Evolutionary conservation across 2,329 filamentous ascomycete genomes (phyloP), one percentile per base, ranked within the genome.

Genomic region (Nigrospora sphaerica): DNA sequence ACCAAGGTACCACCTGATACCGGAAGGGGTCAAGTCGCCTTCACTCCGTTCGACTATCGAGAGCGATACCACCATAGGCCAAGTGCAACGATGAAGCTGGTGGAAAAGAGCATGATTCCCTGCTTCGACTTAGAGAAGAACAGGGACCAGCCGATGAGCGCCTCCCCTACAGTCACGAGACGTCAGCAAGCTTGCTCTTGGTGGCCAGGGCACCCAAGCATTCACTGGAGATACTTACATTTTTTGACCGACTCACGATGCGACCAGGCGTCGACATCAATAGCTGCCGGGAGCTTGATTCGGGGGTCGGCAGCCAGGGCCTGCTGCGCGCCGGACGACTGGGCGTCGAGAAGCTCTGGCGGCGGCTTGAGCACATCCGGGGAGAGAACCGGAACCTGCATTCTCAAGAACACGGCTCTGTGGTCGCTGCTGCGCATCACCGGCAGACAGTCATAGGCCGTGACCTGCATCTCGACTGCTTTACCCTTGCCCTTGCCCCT

Each of bases 401-500:
- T 72, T 4, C 85, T 79, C 19, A 95, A 71, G 41, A 81, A 86
- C 3, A 97, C 93, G 7, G 90, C 78, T 31, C 88, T 81, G 66
- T 98, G 93, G 62, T 98, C 93, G 45, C 88, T 93, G 10, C 84
- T 87, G n/a, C 79, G 74, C 50, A 95, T 78, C 2, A 95, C 69
- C 2, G 91, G 88, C 28, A 97, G 72, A 14, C 86, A 80, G 14
- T 81, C 75, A 64, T 97, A 97, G 19, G 81, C 72, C 19, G 69
- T 65, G n/a, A 88, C 74, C 9, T 71, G 62, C 33, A 81, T 67
- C 32, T 58, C 56, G 11, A 55, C 56, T 5, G 32, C 32, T 28
- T 44, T 17, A 9, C 23, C 23, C 42, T 44, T 37, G 32, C 33
- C 31, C 17, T 12, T 14, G 16, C 41, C 41, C n/a, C 10, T 28